A percentile compares a stretch with the other conserved stretches of the same genome.
Conservation (phyloP, 345 rosid species). For the Luvunga scandens region DNA sequence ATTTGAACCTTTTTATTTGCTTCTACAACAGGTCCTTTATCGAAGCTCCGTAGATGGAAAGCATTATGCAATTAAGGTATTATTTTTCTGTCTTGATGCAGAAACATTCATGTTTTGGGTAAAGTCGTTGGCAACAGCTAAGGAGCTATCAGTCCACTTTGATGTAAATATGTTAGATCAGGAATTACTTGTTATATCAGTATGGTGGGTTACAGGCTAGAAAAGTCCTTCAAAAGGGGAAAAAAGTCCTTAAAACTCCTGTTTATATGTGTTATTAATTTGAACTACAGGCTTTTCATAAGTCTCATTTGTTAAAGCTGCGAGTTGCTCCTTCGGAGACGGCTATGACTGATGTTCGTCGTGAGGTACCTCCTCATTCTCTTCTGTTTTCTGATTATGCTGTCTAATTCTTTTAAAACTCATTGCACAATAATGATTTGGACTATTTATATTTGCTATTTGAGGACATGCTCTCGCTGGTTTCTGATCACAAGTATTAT, state of each 20-base stretch:
- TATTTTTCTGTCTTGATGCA: conserved; percentile 14
- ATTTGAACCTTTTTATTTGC: conserved; percentile 15
- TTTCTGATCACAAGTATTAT: background rate
- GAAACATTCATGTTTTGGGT: conserved; percentile 2
- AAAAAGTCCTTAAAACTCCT: background rate
- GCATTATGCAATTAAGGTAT: conserved; percentile 93
- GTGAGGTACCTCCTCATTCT: conserved; percentile 59
- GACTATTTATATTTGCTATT: background rate
- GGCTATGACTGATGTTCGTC: conserved; percentile 95
- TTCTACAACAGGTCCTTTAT: conserved; percentile 67
- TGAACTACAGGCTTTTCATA: conserved; percentile 77
- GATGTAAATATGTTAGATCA: background rate
- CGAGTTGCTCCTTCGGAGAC: conserved; percentile 98
- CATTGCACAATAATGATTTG: background rate
- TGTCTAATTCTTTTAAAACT: background rate
- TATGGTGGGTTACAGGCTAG: background rate
- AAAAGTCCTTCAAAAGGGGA: background rate
- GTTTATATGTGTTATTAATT: conserved; percentile 14
- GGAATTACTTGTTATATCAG: background rate
- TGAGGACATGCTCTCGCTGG: background rate
- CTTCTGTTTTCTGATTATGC: conserved; percentile 4
- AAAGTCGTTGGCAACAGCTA: background rate
- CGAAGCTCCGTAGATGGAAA: conserved; percentile 72
- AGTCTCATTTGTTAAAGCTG: conserved; percentile 80
- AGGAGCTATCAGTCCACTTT: background rate